Percentiles rank a stretch among this genome's conserved stretches.
Evolutionary conservation across 345 rosid species (phyloP).

Genomic region (Odontarrhena argentea): DNA sequence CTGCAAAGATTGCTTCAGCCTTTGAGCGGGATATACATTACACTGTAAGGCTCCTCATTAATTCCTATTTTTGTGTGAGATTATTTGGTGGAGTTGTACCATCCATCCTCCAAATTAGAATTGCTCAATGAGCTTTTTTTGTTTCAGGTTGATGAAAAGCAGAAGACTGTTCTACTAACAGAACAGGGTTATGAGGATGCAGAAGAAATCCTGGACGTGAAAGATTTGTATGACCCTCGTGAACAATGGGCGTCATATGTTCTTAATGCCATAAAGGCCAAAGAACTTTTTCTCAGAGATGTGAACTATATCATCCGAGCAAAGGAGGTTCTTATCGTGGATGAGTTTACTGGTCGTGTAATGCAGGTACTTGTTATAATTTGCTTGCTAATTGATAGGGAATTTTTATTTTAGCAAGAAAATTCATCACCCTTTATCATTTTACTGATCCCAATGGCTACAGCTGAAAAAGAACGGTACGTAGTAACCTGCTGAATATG

Average conservation of each 20-base stretch:
- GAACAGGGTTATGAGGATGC: slow-evolving; percentile 98
- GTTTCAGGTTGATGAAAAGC: slow-evolving; percentile 93
- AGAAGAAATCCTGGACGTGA: slow-evolving; percentile 85
- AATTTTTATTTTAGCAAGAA: slow-evolving; percentile 1
- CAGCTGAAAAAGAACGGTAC: slow-evolving; percentile 2
- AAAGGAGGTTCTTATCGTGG: slow-evolving; percentile 95
- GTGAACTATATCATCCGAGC: slow-evolving; percentile 91
- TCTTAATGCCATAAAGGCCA: slow-evolving; percentile 93
- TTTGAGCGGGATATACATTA: slow-evolving; percentile 93
- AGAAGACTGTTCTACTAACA: slow-evolving; percentile 84
- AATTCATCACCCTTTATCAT: not conserved
- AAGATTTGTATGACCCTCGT: slow-evolving; percentile 96
- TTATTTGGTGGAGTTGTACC: not conserved
- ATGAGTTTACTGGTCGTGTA: slow-evolving; percentile 97
- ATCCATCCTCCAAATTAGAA: slow-evolving; percentile 12
- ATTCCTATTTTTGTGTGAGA: not conserved
- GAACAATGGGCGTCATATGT: slow-evolving; percentile 95
- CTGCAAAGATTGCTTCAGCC: slow-evolving; percentile 85
- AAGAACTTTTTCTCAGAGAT: slow-evolving; percentile 91
- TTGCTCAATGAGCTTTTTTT: slow-evolving; percentile 24
- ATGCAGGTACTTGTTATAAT: slow-evolving; percentile 74
- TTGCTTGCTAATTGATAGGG: slow-evolving; percentile 9
- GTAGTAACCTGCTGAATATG: slow-evolving; percentile 19
- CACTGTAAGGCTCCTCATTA: slow-evolving; percentile 57
- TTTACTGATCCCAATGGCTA: slow-evolving; percentile 14